phyloP scores from a whole-genome alignment of 2,329 filamentous ascomycete species.

The Fusarium sublunatum region DNA sequence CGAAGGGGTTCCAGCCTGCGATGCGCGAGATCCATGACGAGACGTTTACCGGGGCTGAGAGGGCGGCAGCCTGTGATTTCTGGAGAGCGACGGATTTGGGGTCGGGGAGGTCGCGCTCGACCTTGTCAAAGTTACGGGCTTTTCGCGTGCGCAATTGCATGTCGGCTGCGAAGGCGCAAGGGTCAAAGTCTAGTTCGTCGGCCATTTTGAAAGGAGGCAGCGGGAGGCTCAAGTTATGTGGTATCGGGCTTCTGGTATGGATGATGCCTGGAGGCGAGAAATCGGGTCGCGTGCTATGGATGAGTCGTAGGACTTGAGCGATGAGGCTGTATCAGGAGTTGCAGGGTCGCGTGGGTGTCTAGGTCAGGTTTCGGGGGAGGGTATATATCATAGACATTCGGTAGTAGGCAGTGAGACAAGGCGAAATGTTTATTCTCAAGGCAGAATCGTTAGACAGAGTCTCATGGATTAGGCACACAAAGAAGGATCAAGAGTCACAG shows the following conservation, averaged over 20 bases:
- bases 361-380: slow-evolving; percentile 31
- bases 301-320: slow-evolving; percentile 26
- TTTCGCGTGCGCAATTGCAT: slow-evolving; percentile 64
- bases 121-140: slow-evolving; percentile 61
- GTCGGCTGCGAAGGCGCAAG: slow-evolving; percentile 50
- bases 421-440: slow-evolving; percentile 11
- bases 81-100: slow-evolving; percentile 49
- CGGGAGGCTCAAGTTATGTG: slow-evolving; percentile 15
- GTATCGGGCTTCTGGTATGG: slow-evolving; percentile 4
- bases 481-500: slow-evolving; percentile 7
- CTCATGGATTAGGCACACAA: slow-evolving; percentile 1
- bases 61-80: slow-evolving; percentile 48
- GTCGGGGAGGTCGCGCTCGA: slow-evolving; percentile 60
- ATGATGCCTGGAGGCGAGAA: slow-evolving; percentile 11
- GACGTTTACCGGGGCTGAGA: slow-evolving; percentile 45
- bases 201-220: slow-evolving; percentile 40
- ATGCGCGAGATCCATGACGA: slow-evolving; percentile 59
- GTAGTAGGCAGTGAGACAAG: slow-evolving; percentile 29
- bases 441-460: slow-evolving; percentile 1
- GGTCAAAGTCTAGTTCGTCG: slow-evolving; percentile 37
- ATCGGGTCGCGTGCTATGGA: slow-evolving; percentile 33
- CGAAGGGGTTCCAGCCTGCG: slow-evolving; percentile 66
- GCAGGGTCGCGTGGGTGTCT: slow-evolving; percentile 38
- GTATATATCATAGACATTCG: background rate
- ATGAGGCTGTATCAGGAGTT: slow-evolving; percentile 37